phyloP scores from a whole-genome alignment of 176 grass and related monocot species.

The Oryza glaberrima region DNA sequence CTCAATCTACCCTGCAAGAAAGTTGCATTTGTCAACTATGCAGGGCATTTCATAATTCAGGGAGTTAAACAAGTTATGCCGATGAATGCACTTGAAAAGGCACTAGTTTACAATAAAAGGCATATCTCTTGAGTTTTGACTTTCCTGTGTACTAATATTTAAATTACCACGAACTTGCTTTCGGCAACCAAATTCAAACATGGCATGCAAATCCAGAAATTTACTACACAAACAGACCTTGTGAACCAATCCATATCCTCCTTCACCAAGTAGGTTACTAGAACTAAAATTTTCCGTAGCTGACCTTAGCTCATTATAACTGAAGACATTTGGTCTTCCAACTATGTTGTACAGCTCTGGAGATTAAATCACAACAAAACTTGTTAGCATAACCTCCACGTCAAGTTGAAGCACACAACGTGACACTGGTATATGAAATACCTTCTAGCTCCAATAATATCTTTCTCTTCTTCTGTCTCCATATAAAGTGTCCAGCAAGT shows the following conservation, averaged over 20 bases:
- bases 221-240: too few species aligned
- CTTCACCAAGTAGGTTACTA: slow-evolving; percentile 75
- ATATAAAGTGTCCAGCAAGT: slow-evolving; percentile 49
- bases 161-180: neutral
- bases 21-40: neutral
- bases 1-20: slow-evolving; percentile 67
- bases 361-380: slow-evolving; percentile 23
- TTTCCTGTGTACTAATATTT: neutral
- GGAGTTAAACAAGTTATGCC: neutral
- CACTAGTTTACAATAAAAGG: neutral
- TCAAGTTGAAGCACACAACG: neutral
- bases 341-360: slow-evolving; percentile 60
- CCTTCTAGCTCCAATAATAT: slow-evolving; percentile 55
- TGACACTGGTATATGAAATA: slow-evolving; percentile 21
- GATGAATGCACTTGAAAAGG: neutral
- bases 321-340: slow-evolving; percentile 65
- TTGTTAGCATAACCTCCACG: slow-evolving; percentile 7
- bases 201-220: neutral
- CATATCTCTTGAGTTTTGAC: neutral
- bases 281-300: slow-evolving; percentile 73
- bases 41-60: slow-evolving; percentile 21
- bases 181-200: neutral
- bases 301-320: slow-evolving; percentile 67
- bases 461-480: slow-evolving; percentile 63
- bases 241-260: slow-evolving; percentile 67